A percentile compares a stretch with the other conserved stretches of the same genome.
Evolutionary conservation across 2,329 filamentous ascomycete genomes (phyloP).

Genomic region (Pochonia chlamydosporia): DNA sequence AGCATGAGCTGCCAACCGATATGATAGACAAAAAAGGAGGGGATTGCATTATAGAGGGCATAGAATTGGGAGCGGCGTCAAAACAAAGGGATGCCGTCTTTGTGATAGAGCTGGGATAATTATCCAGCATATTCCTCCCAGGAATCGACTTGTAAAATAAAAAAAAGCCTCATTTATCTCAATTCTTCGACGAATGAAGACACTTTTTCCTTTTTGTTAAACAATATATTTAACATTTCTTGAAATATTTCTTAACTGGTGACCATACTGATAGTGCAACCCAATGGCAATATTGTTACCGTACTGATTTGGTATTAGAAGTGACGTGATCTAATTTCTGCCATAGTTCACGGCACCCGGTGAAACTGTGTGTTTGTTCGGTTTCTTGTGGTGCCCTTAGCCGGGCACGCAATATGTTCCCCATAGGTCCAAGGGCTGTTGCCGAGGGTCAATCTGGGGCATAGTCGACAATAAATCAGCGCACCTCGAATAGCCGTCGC

Average conservation of each 20-base stretch:
- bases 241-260: too few species aligned
- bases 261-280: too few species aligned
- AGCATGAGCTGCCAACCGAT: slow-evolving; percentile 22
- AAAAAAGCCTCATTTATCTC: slow-evolving; percentile 33
- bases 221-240: slow-evolving; percentile 3
- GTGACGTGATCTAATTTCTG: too few species aligned
- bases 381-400: neutral
- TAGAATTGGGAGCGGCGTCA: slow-evolving; percentile 31
- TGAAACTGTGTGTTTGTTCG: neutral
- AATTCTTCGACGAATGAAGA: slow-evolving; percentile 27
- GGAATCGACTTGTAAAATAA: slow-evolving; percentile 37
- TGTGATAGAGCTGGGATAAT: slow-evolving; percentile 30
- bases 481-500: neutral
- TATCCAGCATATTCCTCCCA: slow-evolving; percentile 24
- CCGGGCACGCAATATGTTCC: neutral
- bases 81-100: slow-evolving; percentile 23
- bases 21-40: slow-evolving; percentile 26
- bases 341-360: too few species aligned
- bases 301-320: too few species aligned
- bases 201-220: slow-evolving; percentile 19
- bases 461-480: neutral
- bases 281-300: too few species aligned
- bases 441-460: neutral
- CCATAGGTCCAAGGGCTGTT: neutral
- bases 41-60: slow-evolving; percentile 35